These are phyloP conservation scores for Sequoiadendron giganteum DNA, from an alignment of 75 land plant genomes.

Conservation along the genomic window DNA sequence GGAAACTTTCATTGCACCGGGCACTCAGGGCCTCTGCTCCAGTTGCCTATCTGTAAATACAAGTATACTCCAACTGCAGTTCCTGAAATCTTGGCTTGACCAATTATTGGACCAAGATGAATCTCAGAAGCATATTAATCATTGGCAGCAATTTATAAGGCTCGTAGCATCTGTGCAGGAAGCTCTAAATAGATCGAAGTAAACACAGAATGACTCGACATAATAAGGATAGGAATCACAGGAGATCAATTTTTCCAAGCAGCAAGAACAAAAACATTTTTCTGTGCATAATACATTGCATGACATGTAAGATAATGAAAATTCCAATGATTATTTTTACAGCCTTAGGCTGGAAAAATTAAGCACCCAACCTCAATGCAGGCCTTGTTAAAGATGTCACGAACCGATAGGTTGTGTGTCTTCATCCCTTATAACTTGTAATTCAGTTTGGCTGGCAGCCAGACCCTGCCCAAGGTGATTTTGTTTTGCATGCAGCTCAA, in stretches of 20 bases:
- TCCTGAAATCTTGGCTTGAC: not conserved
- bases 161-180: slow-evolving; percentile 4
- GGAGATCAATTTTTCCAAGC: not conserved
- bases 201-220: not conserved
- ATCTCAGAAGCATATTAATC: slow-evolving; percentile 13
- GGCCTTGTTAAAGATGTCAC: slow-evolving; percentile 4
- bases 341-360: slow-evolving; percentile 6
- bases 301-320: not conserved
- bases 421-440: not conserved
- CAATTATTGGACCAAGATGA: slow-evolving; percentile 12
- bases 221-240: not conserved
- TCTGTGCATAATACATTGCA: slow-evolving; percentile 2
- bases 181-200: not conserved
- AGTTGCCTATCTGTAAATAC: slow-evolving; percentile 16
- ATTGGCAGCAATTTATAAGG: slow-evolving; percentile 1
- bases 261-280: not conserved
- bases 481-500: slow-evolving; percentile 1
- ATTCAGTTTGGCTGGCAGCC: not conserved
- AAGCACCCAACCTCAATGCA: not conserved
- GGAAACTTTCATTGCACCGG: slow-evolving; percentile 17
- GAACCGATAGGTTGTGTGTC: slow-evolving; percentile 4
- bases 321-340: slow-evolving; percentile 7
- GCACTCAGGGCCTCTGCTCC: slow-evolving; percentile 18
- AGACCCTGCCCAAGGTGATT: not conserved
- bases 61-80: slow-evolving; percentile 7